phyloP scores from a whole-genome alignment of 345 rosid species.

The Lepidium africanum region DNA sequence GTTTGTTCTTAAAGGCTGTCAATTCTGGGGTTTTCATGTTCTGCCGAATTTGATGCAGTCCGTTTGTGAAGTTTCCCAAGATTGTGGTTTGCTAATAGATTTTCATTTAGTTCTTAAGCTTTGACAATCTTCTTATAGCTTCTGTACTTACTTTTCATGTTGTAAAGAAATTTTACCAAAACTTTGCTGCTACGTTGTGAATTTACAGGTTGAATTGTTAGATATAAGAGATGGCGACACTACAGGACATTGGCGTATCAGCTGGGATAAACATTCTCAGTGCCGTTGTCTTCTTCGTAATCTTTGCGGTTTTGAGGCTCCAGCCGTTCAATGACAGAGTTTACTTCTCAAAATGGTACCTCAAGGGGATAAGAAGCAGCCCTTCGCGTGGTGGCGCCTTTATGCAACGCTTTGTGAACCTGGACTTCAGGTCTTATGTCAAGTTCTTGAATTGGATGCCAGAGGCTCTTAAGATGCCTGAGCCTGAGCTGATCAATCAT shows the following conservation, averaged over 20 bases:
- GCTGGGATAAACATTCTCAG: slow-evolving; percentile 68
- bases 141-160: not conserved
- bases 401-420: slow-evolving; percentile 59
- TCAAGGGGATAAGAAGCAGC: slow-evolving; percentile 69
- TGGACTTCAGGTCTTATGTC: slow-evolving; percentile 65
- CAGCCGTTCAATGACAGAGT: slow-evolving; percentile 96
- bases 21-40: not conserved
- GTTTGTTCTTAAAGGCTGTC: slow-evolving; percentile 4
- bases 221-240: slow-evolving; percentile 60
- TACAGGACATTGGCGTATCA: slow-evolving; percentile 73
- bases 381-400: slow-evolving; percentile 56
- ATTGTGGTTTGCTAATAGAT: not conserved
- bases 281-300: slow-evolving; percentile 69
- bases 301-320: slow-evolving; percentile 75
- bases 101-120: not conserved
- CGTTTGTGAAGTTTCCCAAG: not conserved
- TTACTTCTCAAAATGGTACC: slow-evolving; percentile 97
- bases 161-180: not conserved
- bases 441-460: slow-evolving; percentile 93
- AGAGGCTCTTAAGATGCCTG: slow-evolving; percentile 85
- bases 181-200: not conserved
- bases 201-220: slow-evolving; percentile 6
- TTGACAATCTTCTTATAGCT: not conserved
- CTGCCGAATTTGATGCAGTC: not conserved
- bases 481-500: slow-evolving; percentile 89